A percentile compares a stretch with the other conserved stretches of the same genome.
Conservation (phyloP, 2,329 filamentous ascomycete species). For the Elsinoe perseae region DNA sequence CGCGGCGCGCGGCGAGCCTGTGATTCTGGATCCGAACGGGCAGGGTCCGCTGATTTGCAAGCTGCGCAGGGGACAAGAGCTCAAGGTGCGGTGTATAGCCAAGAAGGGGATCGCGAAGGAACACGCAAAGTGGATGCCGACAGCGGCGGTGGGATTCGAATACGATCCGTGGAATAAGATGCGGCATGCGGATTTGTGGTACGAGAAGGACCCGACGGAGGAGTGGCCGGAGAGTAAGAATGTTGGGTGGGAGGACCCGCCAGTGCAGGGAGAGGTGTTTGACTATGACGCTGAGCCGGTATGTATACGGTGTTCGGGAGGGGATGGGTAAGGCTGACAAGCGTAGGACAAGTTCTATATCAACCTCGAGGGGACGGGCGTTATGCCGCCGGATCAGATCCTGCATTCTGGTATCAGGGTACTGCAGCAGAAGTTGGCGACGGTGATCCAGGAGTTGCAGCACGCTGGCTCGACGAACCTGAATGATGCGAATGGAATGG, state of each 20-base stretch:
- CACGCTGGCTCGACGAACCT: constrained; percentile 43
- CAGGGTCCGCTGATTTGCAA: constrained; percentile 84
- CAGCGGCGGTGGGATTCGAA: constrained; percentile 87
- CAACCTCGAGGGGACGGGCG: constrained; percentile 83
- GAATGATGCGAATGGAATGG: constrained; percentile 48
- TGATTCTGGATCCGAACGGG: constrained; percentile 74
- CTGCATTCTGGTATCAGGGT: constrained; percentile 82
- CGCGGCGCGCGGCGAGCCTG: constrained; percentile 55
- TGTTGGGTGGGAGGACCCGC: constrained; percentile 68
- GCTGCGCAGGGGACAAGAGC: constrained; percentile 78
- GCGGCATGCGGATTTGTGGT: constrained; percentile 88
- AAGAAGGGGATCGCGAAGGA: constrained; percentile 99
- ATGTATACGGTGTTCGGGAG: constrained; percentile 23
- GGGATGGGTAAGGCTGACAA: not conserved
- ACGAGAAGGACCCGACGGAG: constrained; percentile 69
- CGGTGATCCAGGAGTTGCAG: constrained; percentile 60
- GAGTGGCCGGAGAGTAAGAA: constrained; percentile 72
- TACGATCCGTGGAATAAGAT: constrained; percentile 98
- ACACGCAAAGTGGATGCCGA: constrained; percentile 96
- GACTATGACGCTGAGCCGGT: constrained; percentile 80
- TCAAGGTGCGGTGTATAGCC: constrained; percentile 83
- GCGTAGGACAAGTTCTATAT: constrained; percentile 62
- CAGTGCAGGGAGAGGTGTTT: constrained; percentile 76
- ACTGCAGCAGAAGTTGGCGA: constrained; percentile 82
- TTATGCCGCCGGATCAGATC: constrained; percentile 81